Conservation (phyloP, 2,329 filamentous ascomycete species). For the Aspergillus sp. region DNA sequence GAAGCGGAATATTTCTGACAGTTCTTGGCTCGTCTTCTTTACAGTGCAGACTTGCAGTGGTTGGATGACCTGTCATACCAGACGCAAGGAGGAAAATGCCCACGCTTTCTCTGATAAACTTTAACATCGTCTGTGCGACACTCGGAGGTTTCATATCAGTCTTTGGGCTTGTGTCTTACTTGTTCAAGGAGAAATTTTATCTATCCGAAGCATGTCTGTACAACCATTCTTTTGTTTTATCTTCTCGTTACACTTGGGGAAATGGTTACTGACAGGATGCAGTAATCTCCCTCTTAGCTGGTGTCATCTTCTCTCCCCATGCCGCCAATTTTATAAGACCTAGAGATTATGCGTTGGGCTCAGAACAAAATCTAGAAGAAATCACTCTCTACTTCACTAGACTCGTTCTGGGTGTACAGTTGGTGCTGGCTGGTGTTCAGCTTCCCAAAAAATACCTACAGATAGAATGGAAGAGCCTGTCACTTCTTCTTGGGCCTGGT, state of each 20-base stretch:
- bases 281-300: conserved; percentile 81
- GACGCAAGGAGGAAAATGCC: conserved; percentile 44
- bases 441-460: conserved; percentile 76
- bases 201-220: conserved; percentile 80
- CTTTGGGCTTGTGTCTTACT: conserved; percentile 86
- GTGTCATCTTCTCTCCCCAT: conserved; percentile 72
- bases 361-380: conserved; percentile 56
- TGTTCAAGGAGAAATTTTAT: conserved; percentile 86
- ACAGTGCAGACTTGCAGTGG: no score
- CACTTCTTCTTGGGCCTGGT: conserved; percentile 71
- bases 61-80: no score
- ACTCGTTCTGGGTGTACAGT: conserved; percentile 82
- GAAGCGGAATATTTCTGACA: not conserved
- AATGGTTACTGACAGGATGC: conserved; percentile 6
- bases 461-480: conserved; percentile 71
- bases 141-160: conserved; percentile 82
- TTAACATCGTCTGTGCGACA: conserved; percentile 77
- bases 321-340: conserved; percentile 72
- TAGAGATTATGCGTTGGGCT: conserved; percentile 64
- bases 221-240: not conserved
- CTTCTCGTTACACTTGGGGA: no score
- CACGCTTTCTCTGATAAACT: conserved; percentile 63
- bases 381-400: conserved; percentile 82
- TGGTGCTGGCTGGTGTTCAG: conserved; percentile 84
- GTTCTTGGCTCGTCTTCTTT: no score